Evolutionary conservation across 2,329 filamentous ascomycete genomes (phyloP).

Genomic region (Neocatenulostroma microsporum): DNA sequence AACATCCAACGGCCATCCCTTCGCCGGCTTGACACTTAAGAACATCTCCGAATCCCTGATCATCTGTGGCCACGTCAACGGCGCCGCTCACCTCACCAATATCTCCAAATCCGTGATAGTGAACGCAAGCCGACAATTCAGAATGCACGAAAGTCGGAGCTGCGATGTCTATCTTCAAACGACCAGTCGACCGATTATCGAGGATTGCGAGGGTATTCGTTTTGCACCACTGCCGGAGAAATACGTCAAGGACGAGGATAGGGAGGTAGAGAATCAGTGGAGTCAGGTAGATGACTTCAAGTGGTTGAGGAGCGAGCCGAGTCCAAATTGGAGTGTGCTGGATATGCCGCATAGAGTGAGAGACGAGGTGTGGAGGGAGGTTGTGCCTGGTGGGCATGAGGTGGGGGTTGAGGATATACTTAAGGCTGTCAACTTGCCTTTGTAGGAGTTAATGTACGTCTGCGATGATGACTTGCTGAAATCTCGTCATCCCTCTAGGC

Average conservation of each 20-base stretch:
- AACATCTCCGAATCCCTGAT: conserved; percentile 64
- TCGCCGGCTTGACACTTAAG: conserved; percentile 63
- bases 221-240: conserved; percentile 67
- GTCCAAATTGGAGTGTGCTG: conserved; percentile 84
- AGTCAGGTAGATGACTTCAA: conserved; percentile 94
- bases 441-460: not conserved
- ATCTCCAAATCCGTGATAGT: conserved; percentile 67
- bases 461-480: no score
- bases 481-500: no score
- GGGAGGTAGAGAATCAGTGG: conserved; percentile 58
- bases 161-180: conserved; percentile 80
- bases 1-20: conserved; percentile 49
- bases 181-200: conserved; percentile 81
- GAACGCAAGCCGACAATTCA: conserved; percentile 74
- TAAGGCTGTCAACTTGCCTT: conserved; percentile 27
- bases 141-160: conserved; percentile 79
- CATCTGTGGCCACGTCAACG: conserved; percentile 68
- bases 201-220: conserved; percentile 69
- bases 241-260: conserved; percentile 39
- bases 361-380: conserved; percentile 55
- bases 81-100: conserved; percentile 74
- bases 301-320: conserved; percentile 80
- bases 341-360: conserved; percentile 28
- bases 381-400: conserved; percentile 57
- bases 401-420: conserved; percentile 60